Base-by-base conservation (phyloP, 2,329 filamentous ascomycete species). In the Alternaria postmessia region DNA sequence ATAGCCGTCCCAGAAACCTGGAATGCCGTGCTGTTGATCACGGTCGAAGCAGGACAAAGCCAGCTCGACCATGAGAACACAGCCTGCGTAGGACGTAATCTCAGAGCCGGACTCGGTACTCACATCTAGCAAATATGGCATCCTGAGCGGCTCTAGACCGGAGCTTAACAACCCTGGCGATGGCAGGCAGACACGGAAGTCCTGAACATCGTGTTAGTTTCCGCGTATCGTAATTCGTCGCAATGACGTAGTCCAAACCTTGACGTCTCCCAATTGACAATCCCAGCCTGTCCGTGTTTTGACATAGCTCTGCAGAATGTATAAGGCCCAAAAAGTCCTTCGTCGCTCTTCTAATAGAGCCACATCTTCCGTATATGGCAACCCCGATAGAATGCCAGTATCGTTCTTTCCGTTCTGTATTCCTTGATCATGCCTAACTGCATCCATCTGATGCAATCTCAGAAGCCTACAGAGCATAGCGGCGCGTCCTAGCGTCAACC, bases 261-360 rank as follows among this genome's bases (percentile, higher is more conserved):
- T 28, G n/a, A 18, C n/a, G 11, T 24, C 42, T 24, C 7, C 42
- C 30, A 54, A 28, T 16, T 47, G 22, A 28, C 22, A 54, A 7
- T 38, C n/a, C n/a, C 42, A 47, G 11, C 52, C 52, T 6, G 42
- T 47, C 18, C 42, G 52, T 7, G 52, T 54, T 22, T 12, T 54
- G 9, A 54, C 16, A n/a, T 54, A 54, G 52, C 52, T 54, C 22
- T 54, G 42, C 14, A 54, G 12, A 39, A 47, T 54, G n/a, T 54
- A 54, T 16, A 54, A 24, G 14, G 12, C 34, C 52, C 52, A 55
- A n/a, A 55, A 55, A 18, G 52, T 55, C 11, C 43, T 42, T 30
- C 52, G 43, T 55, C 43, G 52, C 22, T 55, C 52, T n/a, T 55
- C 52, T 8, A 47, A 30, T 7, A 55, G 42, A 1, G 41, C 52